Evolutionary conservation across 2,329 filamentous ascomycete species (phyloP).

Genomic region (Penicillium sumatraense): DNA sequence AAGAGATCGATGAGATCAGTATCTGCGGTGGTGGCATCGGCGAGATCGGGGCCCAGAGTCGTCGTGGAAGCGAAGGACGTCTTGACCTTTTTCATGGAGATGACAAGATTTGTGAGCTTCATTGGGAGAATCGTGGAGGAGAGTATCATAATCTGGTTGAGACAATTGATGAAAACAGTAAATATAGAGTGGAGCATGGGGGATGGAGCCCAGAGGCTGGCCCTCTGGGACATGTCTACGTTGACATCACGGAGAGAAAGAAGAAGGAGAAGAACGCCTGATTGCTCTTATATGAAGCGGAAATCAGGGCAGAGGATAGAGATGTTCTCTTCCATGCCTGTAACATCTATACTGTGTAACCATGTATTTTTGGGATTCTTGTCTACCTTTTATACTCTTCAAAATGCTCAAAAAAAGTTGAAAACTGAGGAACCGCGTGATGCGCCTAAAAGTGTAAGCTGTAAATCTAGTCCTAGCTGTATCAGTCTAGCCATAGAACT

Average conservation of each 20-base stretch:
- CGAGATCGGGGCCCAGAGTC: slow-evolving; percentile 35
- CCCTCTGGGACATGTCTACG: slow-evolving; percentile 37
- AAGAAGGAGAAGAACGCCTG: slow-evolving; percentile 10
- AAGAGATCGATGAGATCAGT: slow-evolving; percentile 34
- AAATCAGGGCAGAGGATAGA: too few species aligned
- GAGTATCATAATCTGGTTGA: slow-evolving; percentile 32
- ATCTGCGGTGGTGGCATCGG: slow-evolving; percentile 35
- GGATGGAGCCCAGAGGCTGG: slow-evolving; percentile 36
- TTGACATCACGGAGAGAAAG: slow-evolving; percentile 32
- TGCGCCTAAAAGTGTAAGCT: too few species aligned
- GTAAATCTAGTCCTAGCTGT: too few species aligned
- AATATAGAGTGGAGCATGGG: slow-evolving; percentile 33
- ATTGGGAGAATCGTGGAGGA: slow-evolving; percentile 37
- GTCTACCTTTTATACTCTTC: too few species aligned
- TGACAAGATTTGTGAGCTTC: slow-evolving; percentile 38
- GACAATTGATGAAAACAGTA: slow-evolving; percentile 28
- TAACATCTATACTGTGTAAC: too few species aligned
- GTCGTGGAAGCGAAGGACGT: slow-evolving; percentile 37
- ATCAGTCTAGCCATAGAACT: too few species aligned
- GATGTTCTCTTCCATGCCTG: too few species aligned
- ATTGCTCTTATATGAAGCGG: too few species aligned
- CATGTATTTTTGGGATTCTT: too few species aligned
- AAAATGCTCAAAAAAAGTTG: too few species aligned
- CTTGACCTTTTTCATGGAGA: slow-evolving; percentile 37
- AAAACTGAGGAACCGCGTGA: too few species aligned